Percentiles rank a stretch among this genome's conserved stretches.
Evolutionary conservation across 2,329 filamentous ascomycete species (phyloP).

Genomic region (Diaporthe helianthi): DNA sequence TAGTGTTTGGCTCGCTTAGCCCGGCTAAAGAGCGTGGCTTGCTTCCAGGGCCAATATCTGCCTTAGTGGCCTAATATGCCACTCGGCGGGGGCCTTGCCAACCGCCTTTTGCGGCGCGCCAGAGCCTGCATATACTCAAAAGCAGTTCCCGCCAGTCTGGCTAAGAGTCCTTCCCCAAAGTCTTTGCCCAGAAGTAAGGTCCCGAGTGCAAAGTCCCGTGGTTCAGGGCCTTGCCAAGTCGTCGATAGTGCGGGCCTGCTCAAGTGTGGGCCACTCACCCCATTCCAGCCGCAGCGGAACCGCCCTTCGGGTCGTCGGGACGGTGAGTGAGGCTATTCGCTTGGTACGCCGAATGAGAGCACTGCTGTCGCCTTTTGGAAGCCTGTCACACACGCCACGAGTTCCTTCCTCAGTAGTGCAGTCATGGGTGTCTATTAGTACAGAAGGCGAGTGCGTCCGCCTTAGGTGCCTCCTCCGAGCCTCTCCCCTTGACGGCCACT

Average conservation of each 20-base stretch:
- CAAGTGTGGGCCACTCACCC: background rate
- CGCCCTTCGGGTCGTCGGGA: conserved; percentile 10
- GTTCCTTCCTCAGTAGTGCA: conserved; percentile 5
- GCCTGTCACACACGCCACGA: background rate
- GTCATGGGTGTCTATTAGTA: background rate
- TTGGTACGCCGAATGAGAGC: background rate
- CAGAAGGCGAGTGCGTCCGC: background rate
- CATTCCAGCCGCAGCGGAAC: background rate
- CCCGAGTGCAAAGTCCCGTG: background rate
- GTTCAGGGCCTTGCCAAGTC: background rate
- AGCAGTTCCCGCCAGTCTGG: conserved; percentile 5
- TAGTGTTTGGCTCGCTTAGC: background rate
- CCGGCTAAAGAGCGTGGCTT: conserved; percentile 5
- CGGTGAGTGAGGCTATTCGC: conserved; percentile 10
- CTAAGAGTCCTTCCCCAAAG: background rate
- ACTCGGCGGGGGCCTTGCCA: conserved; percentile 5
- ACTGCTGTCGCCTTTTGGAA: background rate
- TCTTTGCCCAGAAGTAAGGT: conserved; percentile 1
- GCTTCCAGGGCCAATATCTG: background rate
- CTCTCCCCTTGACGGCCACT: background rate
- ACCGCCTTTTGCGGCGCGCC: conserved; percentile 2
- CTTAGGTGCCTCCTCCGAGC: background rate
- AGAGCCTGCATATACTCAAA: conserved; percentile 14
- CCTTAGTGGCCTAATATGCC: conserved; percentile 1
- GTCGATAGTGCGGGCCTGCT: background rate